These are phyloP conservation scores for Tothia fuscella DNA, from an alignment of 2,329 filamentous ascomycete species.

Conservation along the genomic window DNA sequence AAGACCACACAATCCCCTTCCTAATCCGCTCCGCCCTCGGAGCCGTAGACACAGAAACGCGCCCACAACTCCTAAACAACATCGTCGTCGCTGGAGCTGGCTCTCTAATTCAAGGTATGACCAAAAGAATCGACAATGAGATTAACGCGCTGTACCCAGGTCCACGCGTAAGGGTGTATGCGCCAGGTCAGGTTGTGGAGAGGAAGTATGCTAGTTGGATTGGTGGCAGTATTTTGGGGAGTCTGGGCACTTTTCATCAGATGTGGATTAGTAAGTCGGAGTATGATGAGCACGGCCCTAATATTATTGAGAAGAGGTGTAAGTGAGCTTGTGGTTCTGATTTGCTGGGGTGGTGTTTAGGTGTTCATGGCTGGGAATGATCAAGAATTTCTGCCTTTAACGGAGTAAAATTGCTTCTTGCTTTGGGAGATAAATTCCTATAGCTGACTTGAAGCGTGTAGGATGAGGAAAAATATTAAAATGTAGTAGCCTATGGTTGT, in stretches of 20 bases:
- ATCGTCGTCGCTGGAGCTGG: constrained; percentile 87
- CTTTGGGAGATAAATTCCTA: no score
- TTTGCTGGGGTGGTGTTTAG: no score
- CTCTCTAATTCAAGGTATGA: constrained; percentile 81
- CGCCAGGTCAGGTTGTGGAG: constrained; percentile 76
- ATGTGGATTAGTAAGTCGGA: constrained; percentile 99
- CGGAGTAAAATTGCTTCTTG: no score
- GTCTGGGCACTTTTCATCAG: constrained; percentile 84
- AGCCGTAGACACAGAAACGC: constrained; percentile 78
- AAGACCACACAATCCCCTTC: constrained; percentile 70
- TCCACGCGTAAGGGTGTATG: constrained; percentile 76
- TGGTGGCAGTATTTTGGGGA: constrained; percentile 88
- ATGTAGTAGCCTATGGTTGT: no score
- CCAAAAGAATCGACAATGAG: constrained; percentile 78
- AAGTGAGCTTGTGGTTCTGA: no score
- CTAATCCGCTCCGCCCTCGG: constrained; percentile 67
- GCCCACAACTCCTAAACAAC: constrained; percentile 71
- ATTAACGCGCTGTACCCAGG: constrained; percentile 71
- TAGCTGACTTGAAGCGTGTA: no score
- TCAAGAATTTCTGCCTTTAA: no score
- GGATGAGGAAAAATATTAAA: no score
- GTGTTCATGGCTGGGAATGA: no score
- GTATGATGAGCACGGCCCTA: constrained; percentile 86
- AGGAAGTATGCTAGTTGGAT: constrained; percentile 91
- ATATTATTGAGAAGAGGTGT: constrained; percentile 91